Percentiles rank a stretch among this genome's conserved stretches.
These are phyloP conservation scores for Nidularia pulvinata DNA, from an alignment of 768 basidiomycete species.

Conservation along the genomic window DNA sequence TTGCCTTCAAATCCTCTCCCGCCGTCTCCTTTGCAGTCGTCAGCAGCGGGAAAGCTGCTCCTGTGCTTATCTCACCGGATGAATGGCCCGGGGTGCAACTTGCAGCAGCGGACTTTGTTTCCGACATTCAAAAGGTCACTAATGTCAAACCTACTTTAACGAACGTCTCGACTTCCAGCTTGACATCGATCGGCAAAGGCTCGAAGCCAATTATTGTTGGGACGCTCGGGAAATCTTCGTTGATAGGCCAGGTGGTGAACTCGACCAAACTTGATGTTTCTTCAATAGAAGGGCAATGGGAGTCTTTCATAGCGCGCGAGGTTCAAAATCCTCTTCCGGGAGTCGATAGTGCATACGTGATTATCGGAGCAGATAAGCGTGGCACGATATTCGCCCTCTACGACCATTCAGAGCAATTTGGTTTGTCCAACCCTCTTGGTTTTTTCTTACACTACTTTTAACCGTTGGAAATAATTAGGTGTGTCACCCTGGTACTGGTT, in stretches of 20 bases:
- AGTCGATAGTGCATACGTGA: slow-evolving; percentile 60
- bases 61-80: slow-evolving; percentile 48
- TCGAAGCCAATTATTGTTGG: slow-evolving; percentile 60
- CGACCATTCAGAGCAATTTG: slow-evolving; percentile 71
- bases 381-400: slow-evolving; percentile 70
- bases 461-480: slow-evolving; percentile 28
- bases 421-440: slow-evolving; percentile 13
- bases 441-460: slow-evolving; percentile 3
- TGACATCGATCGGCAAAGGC: slow-evolving; percentile 20
- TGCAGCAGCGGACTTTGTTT: slow-evolving; percentile 57
- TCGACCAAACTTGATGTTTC: slow-evolving; percentile 54
- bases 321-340: slow-evolving; percentile 58
- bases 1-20: slow-evolving; percentile 35
- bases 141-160: slow-evolving; percentile 45
- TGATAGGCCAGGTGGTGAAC: slow-evolving; percentile 53
- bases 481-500: slow-evolving; percentile 74
- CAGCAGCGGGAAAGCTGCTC: slow-evolving; percentile 39
- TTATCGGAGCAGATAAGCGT: slow-evolving; percentile 69
- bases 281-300: slow-evolving; percentile 65
- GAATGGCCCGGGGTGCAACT: slow-evolving; percentile 68
- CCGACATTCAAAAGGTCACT: slow-evolving; percentile 63
- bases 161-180: slow-evolving; percentile 39
- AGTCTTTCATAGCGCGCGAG: slow-evolving; percentile 51
- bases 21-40: slow-evolving; percentile 40
- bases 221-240: slow-evolving; percentile 55